These are phyloP conservation scores for Talaromyces marneffei DNA, from an alignment of 2,329 filamentous ascomycete genomes.

Conservation along the genomic window DNA sequence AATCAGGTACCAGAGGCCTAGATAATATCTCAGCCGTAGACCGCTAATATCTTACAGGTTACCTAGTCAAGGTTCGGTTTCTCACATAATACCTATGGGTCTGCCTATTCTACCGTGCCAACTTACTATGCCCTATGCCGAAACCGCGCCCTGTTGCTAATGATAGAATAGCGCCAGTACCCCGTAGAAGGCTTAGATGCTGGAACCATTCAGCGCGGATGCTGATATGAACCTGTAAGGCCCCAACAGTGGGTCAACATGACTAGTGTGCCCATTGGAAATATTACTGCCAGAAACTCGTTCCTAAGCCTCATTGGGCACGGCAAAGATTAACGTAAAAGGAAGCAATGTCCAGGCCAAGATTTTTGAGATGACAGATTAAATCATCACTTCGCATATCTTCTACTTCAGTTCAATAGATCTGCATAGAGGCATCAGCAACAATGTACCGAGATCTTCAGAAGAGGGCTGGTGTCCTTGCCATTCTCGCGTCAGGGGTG, in stretches of 20 bases:
- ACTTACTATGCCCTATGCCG: neutral
- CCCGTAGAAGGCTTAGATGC: neutral
- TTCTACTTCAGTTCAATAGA: neutral
- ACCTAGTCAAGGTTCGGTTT: neutral
- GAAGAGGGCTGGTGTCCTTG: neutral
- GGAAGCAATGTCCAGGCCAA: neutral
- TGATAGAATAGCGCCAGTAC: neutral
- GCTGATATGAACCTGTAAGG: neutral
- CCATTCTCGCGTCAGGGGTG: neutral
- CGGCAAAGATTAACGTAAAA: neutral
- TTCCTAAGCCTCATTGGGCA: neutral
- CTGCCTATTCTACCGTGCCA: neutral
- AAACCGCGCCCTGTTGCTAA: neutral
- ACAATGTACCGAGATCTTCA: conserved; percentile 1
- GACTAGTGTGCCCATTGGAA: neutral
- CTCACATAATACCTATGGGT: neutral
- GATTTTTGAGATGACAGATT: neutral
- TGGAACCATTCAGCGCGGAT: neutral
- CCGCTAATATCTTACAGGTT: neutral
- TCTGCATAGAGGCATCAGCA: neutral
- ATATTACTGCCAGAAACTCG: neutral
- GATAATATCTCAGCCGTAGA: neutral
- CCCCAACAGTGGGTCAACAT: neutral
- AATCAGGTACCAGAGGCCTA: neutral
- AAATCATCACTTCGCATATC: neutral